Evolutionary conservation across 2,329 filamentous ascomycete species (phyloP).

Genomic region (Monascus ruber): DNA sequence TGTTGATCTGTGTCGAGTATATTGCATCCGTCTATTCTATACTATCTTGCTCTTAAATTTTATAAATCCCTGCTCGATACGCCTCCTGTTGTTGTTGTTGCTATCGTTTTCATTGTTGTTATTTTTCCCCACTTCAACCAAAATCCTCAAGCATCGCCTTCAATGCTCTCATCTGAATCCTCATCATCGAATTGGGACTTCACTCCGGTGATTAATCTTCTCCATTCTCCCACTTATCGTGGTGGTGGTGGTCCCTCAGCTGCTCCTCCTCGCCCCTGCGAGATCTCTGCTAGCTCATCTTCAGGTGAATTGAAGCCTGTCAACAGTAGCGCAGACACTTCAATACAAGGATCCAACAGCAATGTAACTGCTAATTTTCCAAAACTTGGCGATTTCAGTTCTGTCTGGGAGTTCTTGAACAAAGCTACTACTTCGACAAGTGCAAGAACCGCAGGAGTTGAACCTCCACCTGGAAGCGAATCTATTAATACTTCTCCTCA

Average conservation of each 20-base stretch:
- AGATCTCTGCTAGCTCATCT: constrained; percentile 3
- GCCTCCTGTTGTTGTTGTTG: too few relatives aligned
- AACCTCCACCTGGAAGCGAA: background rate
- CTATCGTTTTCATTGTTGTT: background rate
- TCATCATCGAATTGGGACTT: constrained; percentile 34
- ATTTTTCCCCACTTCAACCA: background rate
- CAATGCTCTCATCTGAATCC: constrained; percentile 20
- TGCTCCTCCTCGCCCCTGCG: constrained; percentile 4
- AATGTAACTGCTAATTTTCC: constrained; percentile 4
- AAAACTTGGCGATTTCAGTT: constrained; percentile 33
- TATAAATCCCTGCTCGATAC: background rate
- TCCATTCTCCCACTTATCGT: constrained; percentile 21
- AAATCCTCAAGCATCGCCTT: constrained; percentile 2
- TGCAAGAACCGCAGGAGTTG: constrained; percentile 1
- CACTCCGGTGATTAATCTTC: constrained; percentile 32
- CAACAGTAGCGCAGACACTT: background rate
- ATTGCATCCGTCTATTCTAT: constrained; percentile 1
- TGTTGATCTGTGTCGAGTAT: constrained; percentile 8
- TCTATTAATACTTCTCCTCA: background rate
- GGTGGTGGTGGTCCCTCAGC: constrained; percentile 3
- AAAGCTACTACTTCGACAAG: constrained; percentile 8
- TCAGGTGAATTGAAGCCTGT: constrained; percentile 4
- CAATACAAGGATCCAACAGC: constrained; percentile 1
- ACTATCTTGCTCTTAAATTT: constrained; percentile 2
- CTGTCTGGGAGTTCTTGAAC: constrained; percentile 30